Evolutionary conservation across 1,139 yeast species (phyloP).

Genomic region (Debaryomyces subglobosus): DNA sequence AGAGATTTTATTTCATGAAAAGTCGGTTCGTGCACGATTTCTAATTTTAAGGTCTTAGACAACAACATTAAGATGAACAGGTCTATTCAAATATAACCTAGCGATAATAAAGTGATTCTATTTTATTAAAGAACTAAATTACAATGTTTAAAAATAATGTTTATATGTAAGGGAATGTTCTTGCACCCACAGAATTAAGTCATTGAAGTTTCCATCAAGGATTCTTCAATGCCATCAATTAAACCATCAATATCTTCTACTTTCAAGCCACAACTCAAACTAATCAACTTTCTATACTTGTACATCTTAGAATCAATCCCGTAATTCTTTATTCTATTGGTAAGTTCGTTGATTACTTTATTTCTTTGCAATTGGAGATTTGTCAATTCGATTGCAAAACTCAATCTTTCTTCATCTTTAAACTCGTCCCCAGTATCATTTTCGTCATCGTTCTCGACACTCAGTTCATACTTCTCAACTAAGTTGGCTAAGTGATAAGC

Average conservation of each 20-base stretch:
- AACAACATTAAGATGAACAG: background rate
- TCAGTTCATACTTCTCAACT: slow-evolving; percentile 31
- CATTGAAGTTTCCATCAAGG: slow-evolving; percentile 36
- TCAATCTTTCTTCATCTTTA: slow-evolving; percentile 25
- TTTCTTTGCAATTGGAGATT: slow-evolving; percentile 56
- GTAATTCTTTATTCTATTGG: slow-evolving; percentile 37
- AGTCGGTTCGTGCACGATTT: background rate
- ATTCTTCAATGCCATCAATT: slow-evolving; percentile 50
- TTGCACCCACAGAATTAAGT: background rate
- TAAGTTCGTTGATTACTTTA: slow-evolving; percentile 41
- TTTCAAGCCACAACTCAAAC: slow-evolving; percentile 79
- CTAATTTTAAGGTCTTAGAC: background rate
- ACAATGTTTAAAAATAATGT: slow-evolving; percentile 4
- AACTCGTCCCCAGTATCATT: slow-evolving; percentile 20
- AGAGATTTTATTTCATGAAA: background rate
- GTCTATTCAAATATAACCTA: background rate
- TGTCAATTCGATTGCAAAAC: slow-evolving; percentile 48
- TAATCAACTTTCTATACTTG: slow-evolving; percentile 78
- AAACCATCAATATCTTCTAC: slow-evolving; percentile 77
- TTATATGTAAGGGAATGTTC: background rate
- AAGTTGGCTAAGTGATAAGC: slow-evolving; percentile 33
- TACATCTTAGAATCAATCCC: slow-evolving; percentile 63
- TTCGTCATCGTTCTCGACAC: slow-evolving; percentile 13
- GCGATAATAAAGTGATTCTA: slow-evolving; percentile 2
- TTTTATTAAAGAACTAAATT: slow-evolving; percentile 4